Conservation (phyloP, 768 basidiomycete genomes). For the Megacollybia marginata region DNA sequence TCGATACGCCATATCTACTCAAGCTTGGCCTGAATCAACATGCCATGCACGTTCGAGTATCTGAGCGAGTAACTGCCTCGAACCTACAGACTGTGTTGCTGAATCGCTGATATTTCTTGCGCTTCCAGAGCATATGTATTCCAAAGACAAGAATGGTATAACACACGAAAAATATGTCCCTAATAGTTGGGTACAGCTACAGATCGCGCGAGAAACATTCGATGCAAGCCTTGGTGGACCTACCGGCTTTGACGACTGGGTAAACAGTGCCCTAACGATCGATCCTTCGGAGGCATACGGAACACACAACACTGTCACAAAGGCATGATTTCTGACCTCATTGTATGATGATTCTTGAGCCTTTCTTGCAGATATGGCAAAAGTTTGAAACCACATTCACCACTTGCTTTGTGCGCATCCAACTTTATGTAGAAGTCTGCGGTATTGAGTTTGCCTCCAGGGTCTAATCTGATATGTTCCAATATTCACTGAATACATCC, state of each 20-base stretch:
- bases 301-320: conserved; percentile 62
- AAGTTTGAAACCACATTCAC: conserved; percentile 56
- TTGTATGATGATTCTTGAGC: neutral
- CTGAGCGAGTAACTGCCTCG: conserved; percentile 28
- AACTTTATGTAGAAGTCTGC: neutral
- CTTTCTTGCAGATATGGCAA: conserved; percentile 59
- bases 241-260: conserved; percentile 64
- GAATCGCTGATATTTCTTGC: conserved; percentile 49
- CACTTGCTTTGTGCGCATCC: conserved; percentile 35
- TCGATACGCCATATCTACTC: conserved; percentile 45
- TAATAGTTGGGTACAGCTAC: conserved; percentile 47
- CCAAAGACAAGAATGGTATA: conserved; percentile 23
- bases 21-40: conserved; percentile 48
- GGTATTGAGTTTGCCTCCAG: conserved; percentile 13
- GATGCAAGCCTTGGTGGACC: conserved; percentile 45
- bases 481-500: conserved; percentile 52
- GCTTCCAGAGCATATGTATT: conserved; percentile 28
- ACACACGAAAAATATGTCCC: conserved; percentile 36
- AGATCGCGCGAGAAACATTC: conserved; percentile 47
- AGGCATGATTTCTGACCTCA: conserved; percentile 28
- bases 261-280: conserved; percentile 52
- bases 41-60: conserved; percentile 51
- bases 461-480: conserved; percentile 45
- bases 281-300: conserved; percentile 65
- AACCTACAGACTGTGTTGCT: conserved; percentile 42